A percentile compares a stretch with the other conserved stretches of the same genome.
Conservation (phyloP, 495 filamentous ascomycete species). For the Aspergillus campestris region DNA sequence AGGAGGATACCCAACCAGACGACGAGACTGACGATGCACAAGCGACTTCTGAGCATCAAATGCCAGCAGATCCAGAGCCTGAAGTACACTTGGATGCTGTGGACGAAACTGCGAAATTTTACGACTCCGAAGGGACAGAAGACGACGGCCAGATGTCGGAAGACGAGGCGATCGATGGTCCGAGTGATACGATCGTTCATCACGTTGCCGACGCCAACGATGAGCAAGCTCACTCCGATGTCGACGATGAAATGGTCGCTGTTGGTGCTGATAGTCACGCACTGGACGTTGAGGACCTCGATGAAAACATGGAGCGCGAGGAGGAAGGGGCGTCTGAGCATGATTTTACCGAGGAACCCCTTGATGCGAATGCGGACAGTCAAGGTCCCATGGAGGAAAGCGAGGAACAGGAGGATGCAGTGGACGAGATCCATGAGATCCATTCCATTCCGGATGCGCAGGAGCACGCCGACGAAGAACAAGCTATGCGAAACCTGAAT, state of each 20-base stretch:
- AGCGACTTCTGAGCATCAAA: background rate
- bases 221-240: slow-evolving; percentile 8
- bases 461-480: no score
- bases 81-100: slow-evolving; percentile 1
- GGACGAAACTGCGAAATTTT: slow-evolving; percentile 7
- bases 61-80: background rate
- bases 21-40: slow-evolving; percentile 6
- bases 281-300: slow-evolving; percentile 8
- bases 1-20: background rate
- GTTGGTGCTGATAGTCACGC: slow-evolving; percentile 5
- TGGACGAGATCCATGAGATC: no score
- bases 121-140: slow-evolving; percentile 1
- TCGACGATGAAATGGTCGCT: slow-evolving; percentile 1
- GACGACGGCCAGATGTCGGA: slow-evolving; percentile 5
- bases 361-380: no score
- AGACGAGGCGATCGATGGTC: background rate
- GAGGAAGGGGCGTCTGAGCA: no score
- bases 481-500: no score
- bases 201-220: slow-evolving; percentile 4
- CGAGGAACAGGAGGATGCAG: no score
- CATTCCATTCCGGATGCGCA: no score
- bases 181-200: background rate
- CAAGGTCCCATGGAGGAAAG: no score
- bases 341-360: no score
- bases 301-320: no score